A percentile compares a stretch with the other conserved stretches of the same genome.
phyloP scores from a whole-genome alignment of 208 protist species.

The Leishmania braziliensis region DNA sequence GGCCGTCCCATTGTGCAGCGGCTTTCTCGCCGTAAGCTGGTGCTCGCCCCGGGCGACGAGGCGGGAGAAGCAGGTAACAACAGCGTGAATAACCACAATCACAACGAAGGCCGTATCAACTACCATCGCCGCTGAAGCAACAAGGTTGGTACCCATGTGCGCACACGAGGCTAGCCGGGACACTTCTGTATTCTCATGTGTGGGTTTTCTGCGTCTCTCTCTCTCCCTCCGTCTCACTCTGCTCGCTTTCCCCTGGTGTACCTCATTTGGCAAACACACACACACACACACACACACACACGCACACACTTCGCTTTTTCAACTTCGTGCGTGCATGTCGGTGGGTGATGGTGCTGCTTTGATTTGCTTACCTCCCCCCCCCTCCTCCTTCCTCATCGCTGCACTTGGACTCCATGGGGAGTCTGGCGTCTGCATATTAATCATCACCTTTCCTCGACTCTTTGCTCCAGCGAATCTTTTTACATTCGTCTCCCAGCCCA shows the following conservation, averaged over 20 bases:
- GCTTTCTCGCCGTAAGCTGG: constrained; percentile 79
- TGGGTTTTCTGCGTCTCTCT: neutral
- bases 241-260: neutral
- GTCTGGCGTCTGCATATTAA: neutral
- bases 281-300: neutral
- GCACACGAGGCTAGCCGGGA: neutral
- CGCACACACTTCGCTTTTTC: neutral
- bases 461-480: neutral
- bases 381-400: neutral
- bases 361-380: neutral
- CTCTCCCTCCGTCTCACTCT: neutral
- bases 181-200: neutral
- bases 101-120: constrained; percentile 14
- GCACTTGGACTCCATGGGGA: neutral
- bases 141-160: neutral
- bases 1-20: constrained; percentile 97
- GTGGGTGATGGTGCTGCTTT: neutral
- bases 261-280: neutral
- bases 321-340: neutral
- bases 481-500: neutral
- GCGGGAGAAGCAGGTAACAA: constrained; percentile 17
- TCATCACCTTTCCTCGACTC: neutral
- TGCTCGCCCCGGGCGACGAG: constrained; percentile 60
- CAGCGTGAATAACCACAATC: constrained; percentile 11
- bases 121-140: constrained; percentile 19